Base-by-base conservation (phyloP, 2,329 filamentous ascomycete species). In the Curvularia spicifera region DNA sequence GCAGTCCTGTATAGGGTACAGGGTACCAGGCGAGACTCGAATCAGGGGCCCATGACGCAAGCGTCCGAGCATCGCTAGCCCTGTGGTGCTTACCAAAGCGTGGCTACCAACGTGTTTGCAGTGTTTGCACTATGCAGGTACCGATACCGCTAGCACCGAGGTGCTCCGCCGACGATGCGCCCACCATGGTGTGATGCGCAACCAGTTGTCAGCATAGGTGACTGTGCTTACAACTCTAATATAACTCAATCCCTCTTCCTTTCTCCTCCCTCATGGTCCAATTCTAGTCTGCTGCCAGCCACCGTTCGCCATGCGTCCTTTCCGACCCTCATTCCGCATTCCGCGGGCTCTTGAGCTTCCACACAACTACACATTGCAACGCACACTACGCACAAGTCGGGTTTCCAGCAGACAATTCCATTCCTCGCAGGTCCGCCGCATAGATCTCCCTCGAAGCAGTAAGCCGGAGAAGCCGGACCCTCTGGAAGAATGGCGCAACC, bases 401-500 rank as follows among this genome's bases (percentile, higher is more conserved):
- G 52, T 69, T 52, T 55, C 51, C 24, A 54, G 46, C 20, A 63
- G 63, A 29, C 60, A 64, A 35, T 46, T 60, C 24, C 57, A 60
- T 8, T 26, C 39, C 1, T 59, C 67, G 24, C 60, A 61, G 45
- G 65, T 65, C 59, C 67, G 58, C 51, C 62, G 69, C 56, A 57
- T 65, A 47, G 58, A 70, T 24, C 55, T 64, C 1, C 63, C 68
- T 24, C 64, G 57, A 31, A 67, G 63, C n/a, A 63, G 63, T 29
- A 71, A 70, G 51, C 44, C 46, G 20, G 44, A 56, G 54, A 51
- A 47, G 47, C 46, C 46, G 7, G 67, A 75, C 47, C 70, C 72
- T 37, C 66, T 65, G 68, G 72, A 69, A 56, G 69, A 63, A 67
- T 74, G 57, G 74, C 75, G 70, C 64, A 74, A 70, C 67, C 71